Evolutionary conservation across 176 grass and related monocot species (phyloP), one percentile per base, ranked within the genome.

Genomic region (Ensete glaucum): DNA sequence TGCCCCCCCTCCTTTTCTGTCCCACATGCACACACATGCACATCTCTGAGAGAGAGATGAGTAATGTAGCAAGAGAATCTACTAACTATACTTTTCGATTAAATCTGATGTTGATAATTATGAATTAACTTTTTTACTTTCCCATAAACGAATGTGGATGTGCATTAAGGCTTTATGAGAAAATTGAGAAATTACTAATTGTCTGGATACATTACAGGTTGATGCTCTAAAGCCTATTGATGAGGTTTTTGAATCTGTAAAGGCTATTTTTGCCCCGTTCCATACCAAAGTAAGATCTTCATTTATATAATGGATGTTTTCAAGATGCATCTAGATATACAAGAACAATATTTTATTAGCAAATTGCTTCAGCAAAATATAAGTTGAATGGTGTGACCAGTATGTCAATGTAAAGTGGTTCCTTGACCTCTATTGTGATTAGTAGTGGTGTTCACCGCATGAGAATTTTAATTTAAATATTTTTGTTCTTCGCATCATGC

Each of bases 191-290:
- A 14, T 67, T 29, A 67, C 24, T 67, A 67, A 29, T 29, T 13
- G 10, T 29, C 3, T 29, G 24, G 12, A 29, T 23, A 13, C 14
- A 21, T 20, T 80, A 26, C 52, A 72, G 78, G 34, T 80, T n/a
- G n/a, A 80, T 62, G 67, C 54, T 72, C 11, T 10, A 12, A 59
- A 50, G 27, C 67, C 67, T 8, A 10, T 72, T 62, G 67, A 72
- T 6, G 77, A 79, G n/a, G 77, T 79, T 27, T 79, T 80, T 72
- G 54, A 80, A 59, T 54, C 25, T 60, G 78, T 80, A 29, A 52
- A 80, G 67, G 22, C 21, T 11, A 73, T 73, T 54, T 73, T 73
- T 73, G 11, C 52, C 9, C 71, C 50, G 9, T 73, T 54, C 51
- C n/a, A 73, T 1, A 14, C 22, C 22, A 26, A 73, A 21, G 71